Percentiles rank a stretch among this genome's conserved stretches.
Evolutionary conservation across 305 asterid species (phyloP).

Genomic region (Solanum hybrid): DNA sequence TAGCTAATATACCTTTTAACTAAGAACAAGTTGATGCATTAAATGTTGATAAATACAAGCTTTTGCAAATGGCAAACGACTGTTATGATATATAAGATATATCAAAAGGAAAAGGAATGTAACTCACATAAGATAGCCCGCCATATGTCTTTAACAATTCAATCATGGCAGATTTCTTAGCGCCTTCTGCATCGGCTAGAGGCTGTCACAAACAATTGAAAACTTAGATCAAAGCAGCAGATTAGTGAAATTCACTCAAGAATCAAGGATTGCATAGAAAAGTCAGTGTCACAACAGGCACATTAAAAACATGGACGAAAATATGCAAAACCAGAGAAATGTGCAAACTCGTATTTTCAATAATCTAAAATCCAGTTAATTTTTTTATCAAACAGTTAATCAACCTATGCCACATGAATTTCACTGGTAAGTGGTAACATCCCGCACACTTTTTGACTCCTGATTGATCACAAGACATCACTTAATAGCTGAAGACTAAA

Average conservation of each 20-base stretch:
- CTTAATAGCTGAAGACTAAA: background rate
- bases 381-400: background rate
- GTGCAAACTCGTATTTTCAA: background rate
- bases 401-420: background rate
- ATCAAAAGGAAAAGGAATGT: conserved; percentile 8
- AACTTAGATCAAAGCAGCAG: background rate
- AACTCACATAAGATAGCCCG: conserved; percentile 81
- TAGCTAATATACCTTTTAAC: background rate
- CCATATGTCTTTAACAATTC: conserved; percentile 67
- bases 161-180: conserved; percentile 54
- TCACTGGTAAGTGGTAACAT: background rate
- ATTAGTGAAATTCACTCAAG: background rate
- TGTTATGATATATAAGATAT: background rate
- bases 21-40: background rate
- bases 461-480: background rate
- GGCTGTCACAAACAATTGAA: conserved; percentile 42
- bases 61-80: background rate
- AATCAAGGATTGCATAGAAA: background rate
- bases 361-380: background rate
- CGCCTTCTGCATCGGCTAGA: conserved; percentile 98
- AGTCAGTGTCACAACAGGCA: background rate
- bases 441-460: background rate
- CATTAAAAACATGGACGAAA: background rate
- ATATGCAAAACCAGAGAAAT: background rate
- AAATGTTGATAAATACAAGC: background rate